phyloP scores from a whole-genome alignment of 176 grass and related monocot species.

The Bothriochloa decipiens region DNA sequence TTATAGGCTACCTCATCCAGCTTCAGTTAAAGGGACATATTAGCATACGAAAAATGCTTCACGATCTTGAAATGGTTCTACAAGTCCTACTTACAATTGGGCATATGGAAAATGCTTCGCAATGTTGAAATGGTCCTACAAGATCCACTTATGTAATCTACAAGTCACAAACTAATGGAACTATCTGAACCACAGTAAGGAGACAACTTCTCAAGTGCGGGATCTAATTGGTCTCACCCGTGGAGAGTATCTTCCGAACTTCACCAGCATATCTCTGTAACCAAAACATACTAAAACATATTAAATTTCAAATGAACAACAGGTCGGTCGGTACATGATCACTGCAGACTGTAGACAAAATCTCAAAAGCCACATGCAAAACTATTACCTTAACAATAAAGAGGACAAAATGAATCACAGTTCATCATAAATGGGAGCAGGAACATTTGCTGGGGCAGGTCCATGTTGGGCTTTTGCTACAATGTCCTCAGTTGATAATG shows the following conservation, averaged over 20 bases:
- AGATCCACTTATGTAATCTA: no score
- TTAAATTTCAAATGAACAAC: neutral
- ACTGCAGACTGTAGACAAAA: neutral
- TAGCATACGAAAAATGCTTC: no score
- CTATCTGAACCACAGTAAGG: neutral
- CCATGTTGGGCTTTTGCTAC: conserved; percentile 40
- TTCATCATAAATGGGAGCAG: conserved; percentile 56
- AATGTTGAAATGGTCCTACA: no score
- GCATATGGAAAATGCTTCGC: no score
- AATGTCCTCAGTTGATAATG: conserved; percentile 56
- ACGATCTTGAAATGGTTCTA: neutral
- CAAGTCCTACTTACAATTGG: neutral
- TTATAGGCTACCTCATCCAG: no score
- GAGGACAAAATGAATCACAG: conserved; percentile 46
- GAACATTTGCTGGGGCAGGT: conserved; percentile 22
- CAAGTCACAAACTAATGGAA: no score
- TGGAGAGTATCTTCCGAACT: neutral
- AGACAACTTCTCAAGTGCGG: neutral
- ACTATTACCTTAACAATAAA: neutral
- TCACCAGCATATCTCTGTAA: neutral
- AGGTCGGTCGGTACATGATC: neutral
- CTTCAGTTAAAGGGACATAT: neutral
- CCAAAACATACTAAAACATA: neutral
- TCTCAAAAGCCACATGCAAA: neutral
- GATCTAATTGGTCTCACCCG: neutral